Percentiles rank a stretch among this genome's conserved stretches.
phyloP scores from a whole-genome alignment of 805 yeast species.

The Wickerhamiella hasegawae region DNA sequence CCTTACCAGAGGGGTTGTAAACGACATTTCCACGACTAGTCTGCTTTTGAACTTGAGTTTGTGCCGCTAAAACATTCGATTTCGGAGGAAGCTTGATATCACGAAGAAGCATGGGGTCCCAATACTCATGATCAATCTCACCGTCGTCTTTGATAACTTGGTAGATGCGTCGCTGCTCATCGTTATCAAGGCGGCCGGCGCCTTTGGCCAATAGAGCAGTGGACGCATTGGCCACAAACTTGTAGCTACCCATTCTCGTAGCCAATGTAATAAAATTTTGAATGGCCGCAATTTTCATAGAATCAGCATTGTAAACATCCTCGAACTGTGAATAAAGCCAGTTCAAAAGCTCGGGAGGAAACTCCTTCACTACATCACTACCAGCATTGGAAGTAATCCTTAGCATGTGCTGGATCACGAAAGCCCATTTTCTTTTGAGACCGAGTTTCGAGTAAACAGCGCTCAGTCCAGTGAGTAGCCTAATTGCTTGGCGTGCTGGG shows the following conservation, averaged over 20 bases:
- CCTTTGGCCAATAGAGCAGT: constrained; percentile 34
- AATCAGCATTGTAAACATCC: constrained; percentile 39
- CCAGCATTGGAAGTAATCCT: constrained; percentile 8
- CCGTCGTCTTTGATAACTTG: constrained; percentile 21
- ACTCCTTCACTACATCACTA: not conserved
- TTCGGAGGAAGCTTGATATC: constrained; percentile 21
- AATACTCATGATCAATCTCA: constrained; percentile 29
- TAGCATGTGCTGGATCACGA: constrained; percentile 51
- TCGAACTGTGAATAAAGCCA: constrained; percentile 29
- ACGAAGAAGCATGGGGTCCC: constrained; percentile 60
- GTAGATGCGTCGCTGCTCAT: constrained; percentile 38
- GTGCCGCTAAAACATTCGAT: constrained; percentile 18
- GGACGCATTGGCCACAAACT: constrained; percentile 30
- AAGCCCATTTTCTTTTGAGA: constrained; percentile 49
- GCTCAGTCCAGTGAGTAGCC: constrained; percentile 51
- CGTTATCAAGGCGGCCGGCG: constrained; percentile 34
- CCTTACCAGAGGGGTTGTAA: constrained; percentile 37
- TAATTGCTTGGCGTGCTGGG: constrained; percentile 37
- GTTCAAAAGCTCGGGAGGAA: constrained; percentile 21
- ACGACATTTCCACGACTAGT: constrained; percentile 8
- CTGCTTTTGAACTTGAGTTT: not conserved
- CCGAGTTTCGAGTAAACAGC: constrained; percentile 45
- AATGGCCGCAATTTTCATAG: constrained; percentile 32
- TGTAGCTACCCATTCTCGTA: constrained; percentile 29
- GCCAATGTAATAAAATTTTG: constrained; percentile 33